Evolutionary conservation across 305 asterid genomes (phyloP).

Genomic region (Fraxinus sp.): DNA sequence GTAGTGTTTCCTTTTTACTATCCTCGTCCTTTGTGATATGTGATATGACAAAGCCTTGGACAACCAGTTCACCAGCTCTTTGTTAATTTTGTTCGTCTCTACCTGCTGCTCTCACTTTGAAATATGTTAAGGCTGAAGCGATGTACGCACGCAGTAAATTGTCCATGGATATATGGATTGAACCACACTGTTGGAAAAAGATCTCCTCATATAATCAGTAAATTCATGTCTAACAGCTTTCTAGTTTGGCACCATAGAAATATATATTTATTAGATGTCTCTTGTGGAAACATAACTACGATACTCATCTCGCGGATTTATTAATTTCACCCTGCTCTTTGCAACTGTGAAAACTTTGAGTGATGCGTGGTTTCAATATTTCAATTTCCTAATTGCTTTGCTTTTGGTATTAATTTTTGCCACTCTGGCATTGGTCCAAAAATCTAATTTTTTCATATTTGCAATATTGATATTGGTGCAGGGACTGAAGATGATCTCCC

Average conservation of each 20-base stretch:
- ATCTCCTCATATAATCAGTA: neutral
- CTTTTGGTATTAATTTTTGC: neutral
- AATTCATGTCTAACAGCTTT: constrained; percentile 12
- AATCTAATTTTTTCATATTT: constrained; percentile 8
- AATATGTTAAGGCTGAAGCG: constrained; percentile 10
- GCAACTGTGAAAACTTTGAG: constrained; percentile 6
- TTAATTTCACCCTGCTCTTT: constrained; percentile 11
- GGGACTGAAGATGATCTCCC: constrained; percentile 90
- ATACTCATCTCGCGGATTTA: neutral
- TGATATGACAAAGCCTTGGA: constrained; percentile 5
- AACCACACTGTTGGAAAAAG: neutral
- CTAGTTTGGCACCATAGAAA: constrained; percentile 2
- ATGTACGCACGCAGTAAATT: constrained; percentile 1
- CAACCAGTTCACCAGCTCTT: constrained; percentile 18
- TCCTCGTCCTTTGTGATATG: neutral
- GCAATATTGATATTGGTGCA: constrained; percentile 31
- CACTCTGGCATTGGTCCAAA: constrained; percentile 4
- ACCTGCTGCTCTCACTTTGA: neutral
- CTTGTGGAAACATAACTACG: neutral
- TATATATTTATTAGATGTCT: neutral
- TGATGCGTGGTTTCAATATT: neutral
- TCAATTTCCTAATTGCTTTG: neutral
- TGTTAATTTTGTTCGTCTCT: constrained; percentile 6
- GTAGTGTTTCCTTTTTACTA: neutral
- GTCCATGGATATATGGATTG: constrained; percentile 4